Evolutionary conservation across 345 rosid genomes (phyloP).

Genomic region (Nephelium lappaceum): DNA sequence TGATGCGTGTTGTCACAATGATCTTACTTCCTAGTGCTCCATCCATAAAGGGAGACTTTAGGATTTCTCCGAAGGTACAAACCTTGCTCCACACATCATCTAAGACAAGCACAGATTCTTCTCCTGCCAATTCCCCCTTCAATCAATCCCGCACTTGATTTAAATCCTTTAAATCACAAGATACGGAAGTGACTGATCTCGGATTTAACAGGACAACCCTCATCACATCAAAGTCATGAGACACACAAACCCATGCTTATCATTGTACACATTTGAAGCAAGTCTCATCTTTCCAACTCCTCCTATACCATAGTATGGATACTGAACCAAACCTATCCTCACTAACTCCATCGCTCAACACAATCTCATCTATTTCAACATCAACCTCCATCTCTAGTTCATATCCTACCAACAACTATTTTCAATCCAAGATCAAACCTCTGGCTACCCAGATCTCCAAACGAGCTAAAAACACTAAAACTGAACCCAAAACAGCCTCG

Average conservation of each 20-base stretch:
- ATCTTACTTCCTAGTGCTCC: neutral
- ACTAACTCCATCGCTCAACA: neutral
- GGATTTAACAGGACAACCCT: neutral
- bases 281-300: neutral
- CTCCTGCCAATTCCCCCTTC: neutral
- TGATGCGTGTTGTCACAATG: neutral
- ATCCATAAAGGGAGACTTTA: neutral
- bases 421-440: neutral
- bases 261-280: neutral
- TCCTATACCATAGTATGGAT: neutral
- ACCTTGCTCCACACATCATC: constrained; percentile 1
- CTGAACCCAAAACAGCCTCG: neutral
- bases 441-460: neutral
- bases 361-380: neutral
- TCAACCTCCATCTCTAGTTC: neutral
- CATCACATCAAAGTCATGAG: neutral
- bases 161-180: neutral
- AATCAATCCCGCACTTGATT: neutral
- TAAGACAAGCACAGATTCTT: neutral
- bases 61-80: neutral
- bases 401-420: neutral
- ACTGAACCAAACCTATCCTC: neutral
- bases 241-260: neutral
- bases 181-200: neutral
- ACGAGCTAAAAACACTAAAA: neutral